phyloP scores from a whole-genome alignment of 352 stramenopile genomes.

The Aphanomyces euteiches region DNA sequence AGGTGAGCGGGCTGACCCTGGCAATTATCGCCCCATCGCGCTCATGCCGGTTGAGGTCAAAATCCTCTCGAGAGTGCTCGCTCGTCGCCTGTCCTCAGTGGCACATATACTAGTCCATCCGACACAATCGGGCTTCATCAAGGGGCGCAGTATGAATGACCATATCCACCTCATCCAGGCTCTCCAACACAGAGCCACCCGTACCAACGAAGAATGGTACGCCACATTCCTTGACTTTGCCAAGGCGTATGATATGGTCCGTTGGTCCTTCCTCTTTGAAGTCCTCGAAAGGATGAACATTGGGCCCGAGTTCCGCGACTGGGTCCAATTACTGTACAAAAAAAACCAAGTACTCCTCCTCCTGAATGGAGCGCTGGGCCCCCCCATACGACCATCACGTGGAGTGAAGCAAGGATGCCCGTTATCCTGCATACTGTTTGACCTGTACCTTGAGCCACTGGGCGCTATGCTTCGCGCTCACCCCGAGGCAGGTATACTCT shows the following conservation, averaged over 20 bases:
- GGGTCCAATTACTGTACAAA: slow-evolving; percentile 29
- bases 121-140: slow-evolving; percentile 33
- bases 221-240: slow-evolving; percentile 36
- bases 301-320: slow-evolving; percentile 23
- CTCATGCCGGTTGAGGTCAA: slow-evolving; percentile 35
- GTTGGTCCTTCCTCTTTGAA: slow-evolving; percentile 30
- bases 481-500: slow-evolving; percentile 12
- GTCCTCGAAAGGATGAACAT: slow-evolving; percentile 31
- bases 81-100: neutral
- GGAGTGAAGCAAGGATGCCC: slow-evolving; percentile 37
- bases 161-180: slow-evolving; percentile 30
- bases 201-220: neutral
- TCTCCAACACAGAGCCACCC: slow-evolving; percentile 28
- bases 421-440: slow-evolving; percentile 32
- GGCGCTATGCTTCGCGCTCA: slow-evolving; percentile 28
- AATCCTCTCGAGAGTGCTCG: neutral
- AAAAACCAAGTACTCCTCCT: neutral
- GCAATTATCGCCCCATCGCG: slow-evolving; percentile 34
- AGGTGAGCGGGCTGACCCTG: slow-evolving; percentile 6
- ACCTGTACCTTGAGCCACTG: slow-evolving; percentile 33
- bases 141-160: slow-evolving; percentile 30
- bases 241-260: slow-evolving; percentile 36
- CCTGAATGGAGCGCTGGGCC: slow-evolving; percentile 7
- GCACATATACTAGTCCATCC: slow-evolving; percentile 21
- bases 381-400: neutral